phyloP scores from a whole-genome alignment of 2,329 filamentous ascomycete genomes.

The Colletotrichum lini region DNA sequence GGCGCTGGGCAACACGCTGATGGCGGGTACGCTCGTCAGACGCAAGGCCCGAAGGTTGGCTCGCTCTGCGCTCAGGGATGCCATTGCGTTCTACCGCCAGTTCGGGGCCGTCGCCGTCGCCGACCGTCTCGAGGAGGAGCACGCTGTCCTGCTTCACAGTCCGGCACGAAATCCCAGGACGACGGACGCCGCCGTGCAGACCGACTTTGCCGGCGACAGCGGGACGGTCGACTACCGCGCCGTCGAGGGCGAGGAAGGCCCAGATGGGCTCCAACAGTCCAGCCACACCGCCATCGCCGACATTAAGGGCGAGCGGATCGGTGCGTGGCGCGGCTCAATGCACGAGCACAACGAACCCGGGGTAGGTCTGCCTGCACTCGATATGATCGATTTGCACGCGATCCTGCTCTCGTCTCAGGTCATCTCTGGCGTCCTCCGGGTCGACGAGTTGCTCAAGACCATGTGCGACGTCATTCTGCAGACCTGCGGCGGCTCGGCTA shows the following conservation, averaged over 20 bases:
- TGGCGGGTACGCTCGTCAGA: constrained; percentile 79
- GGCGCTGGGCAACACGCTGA: constrained; percentile 80
- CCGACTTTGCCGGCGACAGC: constrained; percentile 75
- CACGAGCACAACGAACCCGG: constrained; percentile 68
- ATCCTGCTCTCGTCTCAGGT: constrained; percentile 86
- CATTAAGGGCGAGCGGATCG: constrained; percentile 70
- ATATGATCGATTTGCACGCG: constrained; percentile 86
- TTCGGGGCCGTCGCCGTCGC: constrained; percentile 80
- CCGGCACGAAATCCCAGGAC: constrained; percentile 71
- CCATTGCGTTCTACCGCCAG: constrained; percentile 77
- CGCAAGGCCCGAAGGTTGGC: constrained; percentile 77
- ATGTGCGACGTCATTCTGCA: constrained; percentile 88
- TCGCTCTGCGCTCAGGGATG: constrained; percentile 77
- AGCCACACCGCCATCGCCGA: constrained; percentile 63
- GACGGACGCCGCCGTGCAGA: constrained; percentile 77
- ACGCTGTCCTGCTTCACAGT: constrained; percentile 76
- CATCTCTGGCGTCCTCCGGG: constrained; percentile 82
- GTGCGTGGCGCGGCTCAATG: constrained; percentile 75
- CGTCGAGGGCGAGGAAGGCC: constrained; percentile 60
- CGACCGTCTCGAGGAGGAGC: constrained; percentile 76
- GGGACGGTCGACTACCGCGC: constrained; percentile 66
- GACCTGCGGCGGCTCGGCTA: constrained; percentile 79
- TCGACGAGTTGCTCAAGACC: constrained; percentile 82
- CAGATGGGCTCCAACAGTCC: constrained; percentile 57
- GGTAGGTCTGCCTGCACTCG: constrained; percentile 78